Evolutionary conservation across 257 asterid species (phyloP).

Genomic region (Pogostemon cablin): DNA sequence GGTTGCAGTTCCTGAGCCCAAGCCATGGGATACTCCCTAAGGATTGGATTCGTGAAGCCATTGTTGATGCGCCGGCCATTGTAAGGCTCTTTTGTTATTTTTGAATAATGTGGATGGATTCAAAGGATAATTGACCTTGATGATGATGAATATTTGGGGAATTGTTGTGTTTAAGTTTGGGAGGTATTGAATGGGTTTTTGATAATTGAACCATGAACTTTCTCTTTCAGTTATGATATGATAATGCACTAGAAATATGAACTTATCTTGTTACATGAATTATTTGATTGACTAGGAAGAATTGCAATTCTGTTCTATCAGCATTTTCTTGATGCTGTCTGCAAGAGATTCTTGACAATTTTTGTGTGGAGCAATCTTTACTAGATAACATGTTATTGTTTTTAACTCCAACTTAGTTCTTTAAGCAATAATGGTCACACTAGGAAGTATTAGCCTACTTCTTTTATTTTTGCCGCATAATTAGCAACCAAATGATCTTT

Average conservation of each 20-base stretch:
- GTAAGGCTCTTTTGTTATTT: slow-evolving; percentile 27
- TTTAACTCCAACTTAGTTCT: not conserved
- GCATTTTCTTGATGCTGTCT: not conserved
- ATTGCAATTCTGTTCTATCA: not conserved
- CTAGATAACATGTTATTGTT: slow-evolving; percentile 4
- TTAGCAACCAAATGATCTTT: not conserved
- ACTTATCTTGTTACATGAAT: slow-evolving; percentile 16
- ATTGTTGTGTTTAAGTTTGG: slow-evolving; percentile 27
- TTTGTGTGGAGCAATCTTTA: not conserved
- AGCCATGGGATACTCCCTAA: slow-evolving; percentile 62
- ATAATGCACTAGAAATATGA: slow-evolving; percentile 1
- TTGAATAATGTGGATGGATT: slow-evolving; percentile 40
- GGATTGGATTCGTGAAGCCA: slow-evolving; percentile 32
- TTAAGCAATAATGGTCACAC: not conserved
- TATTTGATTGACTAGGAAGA: slow-evolving; percentile 5
- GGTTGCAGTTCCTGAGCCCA: slow-evolving; percentile 56
- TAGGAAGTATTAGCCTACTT: not conserved
- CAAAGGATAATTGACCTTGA: slow-evolving; percentile 32
- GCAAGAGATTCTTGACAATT: slow-evolving; percentile 17
- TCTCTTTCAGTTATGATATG: slow-evolving; percentile 24
- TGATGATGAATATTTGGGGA: slow-evolving; percentile 18
- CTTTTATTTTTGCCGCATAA: not conserved
- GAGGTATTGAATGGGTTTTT: slow-evolving; percentile 17
- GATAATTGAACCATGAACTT: slow-evolving; percentile 17
- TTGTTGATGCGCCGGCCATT: slow-evolving; percentile 41